Percentiles rank a stretch among this genome's conserved stretches.
Conservation (phyloP, 306 rosid species). For the Alnus rubra region DNA sequence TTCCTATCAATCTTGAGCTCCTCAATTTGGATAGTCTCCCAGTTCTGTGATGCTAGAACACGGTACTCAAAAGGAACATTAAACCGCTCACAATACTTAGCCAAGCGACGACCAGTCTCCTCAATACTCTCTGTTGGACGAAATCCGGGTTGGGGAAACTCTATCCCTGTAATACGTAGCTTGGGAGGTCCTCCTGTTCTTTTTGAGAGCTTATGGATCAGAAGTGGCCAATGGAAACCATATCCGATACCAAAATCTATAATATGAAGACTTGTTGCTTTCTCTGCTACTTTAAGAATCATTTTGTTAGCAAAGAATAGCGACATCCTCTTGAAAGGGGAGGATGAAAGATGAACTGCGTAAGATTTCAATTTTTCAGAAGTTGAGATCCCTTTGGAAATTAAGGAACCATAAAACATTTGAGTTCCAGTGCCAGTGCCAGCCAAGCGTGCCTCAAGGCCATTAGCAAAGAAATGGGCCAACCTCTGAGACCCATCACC, state of each 20-base stretch:
- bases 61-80: slow-evolving; percentile 71
- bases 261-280: slow-evolving; percentile 54
- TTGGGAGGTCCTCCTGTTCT: slow-evolving; percentile 49
- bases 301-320: slow-evolving; percentile 38
- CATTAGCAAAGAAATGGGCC: slow-evolving; percentile 67
- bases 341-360: slow-evolving; percentile 43
- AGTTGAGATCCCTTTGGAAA: slow-evolving; percentile 27
- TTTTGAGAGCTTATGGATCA: slow-evolving; percentile 46
- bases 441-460: slow-evolving; percentile 60
- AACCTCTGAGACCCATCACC: slow-evolving; percentile 76
- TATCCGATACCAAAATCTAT: slow-evolving; percentile 74
- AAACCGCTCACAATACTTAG: slow-evolving; percentile 46
- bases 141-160: slow-evolving; percentile 78
- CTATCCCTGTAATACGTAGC: slow-evolving; percentile 70
- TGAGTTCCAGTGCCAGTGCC: slow-evolving; percentile 44
- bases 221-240: slow-evolving; percentile 84
- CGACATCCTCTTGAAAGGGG: slow-evolving; percentile 63
- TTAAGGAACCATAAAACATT: slow-evolving; percentile 9
- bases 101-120: slow-evolving; percentile 79
- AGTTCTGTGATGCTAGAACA: slow-evolving; percentile 21
- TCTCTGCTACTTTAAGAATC: slow-evolving; percentile 37
- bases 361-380: slow-evolving; percentile 58
- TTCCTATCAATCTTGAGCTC: slow-evolving; percentile 9
- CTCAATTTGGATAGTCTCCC: slow-evolving; percentile 15
- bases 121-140: slow-evolving; percentile 70